phyloP scores from a whole-genome alignment of 2,329 filamentous ascomycete genomes.

The Aspergillus neoniger region DNA sequence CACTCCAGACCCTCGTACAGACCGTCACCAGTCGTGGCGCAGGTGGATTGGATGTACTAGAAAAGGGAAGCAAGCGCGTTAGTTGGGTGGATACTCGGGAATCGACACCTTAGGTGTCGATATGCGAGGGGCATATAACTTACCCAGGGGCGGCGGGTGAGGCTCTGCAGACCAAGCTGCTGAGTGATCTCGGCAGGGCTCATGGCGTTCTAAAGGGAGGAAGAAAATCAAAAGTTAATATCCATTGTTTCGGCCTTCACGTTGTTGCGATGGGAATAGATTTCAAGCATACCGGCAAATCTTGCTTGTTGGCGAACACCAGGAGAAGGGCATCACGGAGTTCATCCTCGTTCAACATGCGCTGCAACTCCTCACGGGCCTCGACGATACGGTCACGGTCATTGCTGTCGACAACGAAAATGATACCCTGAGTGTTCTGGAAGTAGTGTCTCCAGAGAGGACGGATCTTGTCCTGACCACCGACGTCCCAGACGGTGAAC shows the following conservation, averaged over 20 bases:
- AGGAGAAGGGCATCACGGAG: constrained; percentile 94
- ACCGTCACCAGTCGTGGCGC: constrained; percentile 98
- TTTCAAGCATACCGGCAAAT: constrained; percentile 74
- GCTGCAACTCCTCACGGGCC: constrained; percentile 92
- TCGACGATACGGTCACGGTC: constrained; percentile 98
- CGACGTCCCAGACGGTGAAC: constrained; percentile 99
- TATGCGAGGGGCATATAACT: constrained; percentile 45
- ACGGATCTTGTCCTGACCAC: constrained; percentile 99
- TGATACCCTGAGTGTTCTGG: constrained; percentile 99
- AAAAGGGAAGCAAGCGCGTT: not conserved
- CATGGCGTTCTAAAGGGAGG: constrained; percentile 85
- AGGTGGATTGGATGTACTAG: constrained; percentile 99
- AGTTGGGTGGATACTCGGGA: not conserved
- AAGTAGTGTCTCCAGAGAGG: constrained; percentile 99
- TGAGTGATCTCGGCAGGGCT: constrained; percentile 99
- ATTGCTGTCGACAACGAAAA: constrained; percentile 99
- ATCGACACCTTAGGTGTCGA: not conserved
- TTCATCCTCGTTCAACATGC: constrained; percentile 99
- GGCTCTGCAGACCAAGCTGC: constrained; percentile 98
- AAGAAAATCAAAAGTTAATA: constrained; percentile 15
- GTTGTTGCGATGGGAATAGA: no score
- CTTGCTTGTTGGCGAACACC: constrained; percentile 99
- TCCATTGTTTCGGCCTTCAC: not conserved
- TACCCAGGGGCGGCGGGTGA: constrained; percentile 99
- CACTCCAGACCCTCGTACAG: constrained; percentile 98